A percentile compares a stretch with the other conserved stretches of the same genome.
Evolutionary conservation across 257 asterid species (phyloP).

Genomic region (Voacanga thouarsii): DNA sequence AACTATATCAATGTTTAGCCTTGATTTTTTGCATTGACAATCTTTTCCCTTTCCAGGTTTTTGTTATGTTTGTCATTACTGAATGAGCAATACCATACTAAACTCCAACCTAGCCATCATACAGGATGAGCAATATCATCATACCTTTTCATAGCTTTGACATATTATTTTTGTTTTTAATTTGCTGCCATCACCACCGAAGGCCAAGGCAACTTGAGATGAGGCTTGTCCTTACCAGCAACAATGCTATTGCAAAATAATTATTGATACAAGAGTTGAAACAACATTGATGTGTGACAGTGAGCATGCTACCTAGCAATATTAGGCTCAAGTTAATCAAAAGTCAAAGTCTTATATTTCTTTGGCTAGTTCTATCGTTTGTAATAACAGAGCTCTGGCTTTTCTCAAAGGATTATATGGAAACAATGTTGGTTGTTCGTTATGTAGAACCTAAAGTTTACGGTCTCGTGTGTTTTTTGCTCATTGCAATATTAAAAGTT

Average conservation of each 20-base stretch:
- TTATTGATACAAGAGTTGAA: neutral
- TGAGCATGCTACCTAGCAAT: neutral
- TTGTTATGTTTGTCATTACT: slow-evolving; percentile 27
- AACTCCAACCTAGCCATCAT: slow-evolving; percentile 65
- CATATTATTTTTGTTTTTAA: slow-evolving; percentile 28
- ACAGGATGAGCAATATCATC: neutral
- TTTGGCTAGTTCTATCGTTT: too few species aligned
- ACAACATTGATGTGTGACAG: neutral
- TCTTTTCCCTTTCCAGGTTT: slow-evolving; percentile 2
- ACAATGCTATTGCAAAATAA: neutral
- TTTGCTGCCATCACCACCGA: slow-evolving; percentile 82
- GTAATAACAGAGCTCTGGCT: neutral
- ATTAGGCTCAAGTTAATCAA: neutral
- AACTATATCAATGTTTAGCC: slow-evolving; percentile 8
- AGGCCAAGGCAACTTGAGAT: slow-evolving; percentile 58
- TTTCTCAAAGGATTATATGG: neutral
- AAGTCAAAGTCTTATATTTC: neutral
- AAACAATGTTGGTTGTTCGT: neutral
- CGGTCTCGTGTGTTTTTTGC: neutral
- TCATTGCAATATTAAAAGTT: too few species aligned
- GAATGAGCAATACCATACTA: slow-evolving; percentile 61
- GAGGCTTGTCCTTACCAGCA: neutral
- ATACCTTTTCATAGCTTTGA: neutral
- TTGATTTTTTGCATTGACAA: neutral
- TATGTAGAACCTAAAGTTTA: neutral